phyloP scores from a whole-genome alignment of 1,139 yeast genomes.

The Yamadazyma buinensis region DNA sequence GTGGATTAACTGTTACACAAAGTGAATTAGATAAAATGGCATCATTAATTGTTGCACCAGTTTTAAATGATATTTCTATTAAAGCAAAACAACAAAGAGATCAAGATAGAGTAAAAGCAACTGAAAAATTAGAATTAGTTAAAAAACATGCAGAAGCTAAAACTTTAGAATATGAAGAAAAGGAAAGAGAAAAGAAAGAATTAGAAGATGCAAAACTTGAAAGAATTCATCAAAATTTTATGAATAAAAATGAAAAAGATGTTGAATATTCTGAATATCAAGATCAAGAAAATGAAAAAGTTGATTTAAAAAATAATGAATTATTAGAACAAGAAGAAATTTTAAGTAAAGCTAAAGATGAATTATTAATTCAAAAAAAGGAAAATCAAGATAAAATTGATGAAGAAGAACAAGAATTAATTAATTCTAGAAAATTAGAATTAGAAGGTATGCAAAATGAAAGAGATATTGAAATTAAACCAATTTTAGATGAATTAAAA shows the following conservation, averaged over 20 bases:
- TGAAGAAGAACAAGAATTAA: conserved; percentile 40
- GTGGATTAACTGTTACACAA: conserved; percentile 77
- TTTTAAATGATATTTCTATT: conserved; percentile 67
- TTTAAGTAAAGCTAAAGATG: conserved; percentile 36
- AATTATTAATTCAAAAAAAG: conserved; percentile 34
- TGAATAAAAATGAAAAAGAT: conserved; percentile 37
- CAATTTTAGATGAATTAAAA: conserved; percentile 39
- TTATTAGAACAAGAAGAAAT: conserved; percentile 29
- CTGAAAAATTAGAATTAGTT: conserved; percentile 32
- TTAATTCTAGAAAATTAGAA: conserved; percentile 38
- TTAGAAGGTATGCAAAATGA: conserved; percentile 43
- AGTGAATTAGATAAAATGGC: conserved; percentile 81
- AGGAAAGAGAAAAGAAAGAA: conserved; percentile 42
- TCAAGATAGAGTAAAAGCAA: conserved; percentile 41
- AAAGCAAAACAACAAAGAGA: conserved; percentile 74
- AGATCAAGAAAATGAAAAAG: conserved; percentile 33
- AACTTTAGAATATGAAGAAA: conserved; percentile 46
- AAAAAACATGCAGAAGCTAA: conserved; percentile 44
- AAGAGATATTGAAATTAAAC: conserved; percentile 40
- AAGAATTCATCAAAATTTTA: conserved; percentile 35
- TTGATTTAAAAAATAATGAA: conserved; percentile 33
- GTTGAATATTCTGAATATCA: conserved; percentile 32
- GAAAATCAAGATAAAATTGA: conserved; percentile 40
- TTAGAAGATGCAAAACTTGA: conserved; percentile 37
- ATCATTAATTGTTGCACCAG: conserved; percentile 77